Percentiles rank a stretch among this genome's conserved stretches.
Conservation (phyloP, 495 filamentous ascomycete genomes). For the Neurospora cerealis region DNA sequence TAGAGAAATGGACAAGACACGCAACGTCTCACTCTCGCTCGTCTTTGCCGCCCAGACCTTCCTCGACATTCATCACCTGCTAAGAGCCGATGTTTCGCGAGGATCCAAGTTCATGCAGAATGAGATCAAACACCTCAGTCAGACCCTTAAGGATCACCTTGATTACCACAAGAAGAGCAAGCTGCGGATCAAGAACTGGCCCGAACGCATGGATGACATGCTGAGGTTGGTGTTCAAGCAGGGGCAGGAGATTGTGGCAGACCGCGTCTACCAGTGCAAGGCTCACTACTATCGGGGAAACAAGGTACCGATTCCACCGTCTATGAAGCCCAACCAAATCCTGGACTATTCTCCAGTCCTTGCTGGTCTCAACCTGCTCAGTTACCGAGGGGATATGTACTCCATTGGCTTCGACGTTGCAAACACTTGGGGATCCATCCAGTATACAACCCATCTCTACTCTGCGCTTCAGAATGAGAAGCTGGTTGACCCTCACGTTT, state of each 20-base stretch:
- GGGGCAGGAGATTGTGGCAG: conserved; percentile 13
- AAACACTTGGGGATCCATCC: conserved; percentile 28
- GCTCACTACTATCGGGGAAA: not conserved
- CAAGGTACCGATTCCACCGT: not conserved
- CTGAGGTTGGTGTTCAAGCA: conserved; percentile 9
- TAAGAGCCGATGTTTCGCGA: conserved; percentile 8
- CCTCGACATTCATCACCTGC: conserved; percentile 28
- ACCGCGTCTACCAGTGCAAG: conserved; percentile 6
- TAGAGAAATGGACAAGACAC: conserved; percentile 12
- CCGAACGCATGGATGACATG: conserved; percentile 16
- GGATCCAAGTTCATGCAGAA: conserved; percentile 9
- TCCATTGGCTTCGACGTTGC: conserved; percentile 19
- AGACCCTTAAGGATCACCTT: conserved; percentile 19
- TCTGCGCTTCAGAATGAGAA: conserved; percentile 23
- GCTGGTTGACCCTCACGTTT: conserved; percentile 10
- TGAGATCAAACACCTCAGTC: conserved; percentile 10
- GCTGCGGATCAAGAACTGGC: conserved; percentile 19
- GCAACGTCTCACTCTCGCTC: conserved; percentile 17
- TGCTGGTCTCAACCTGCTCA: conserved; percentile 24
- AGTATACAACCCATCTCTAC: conserved; percentile 26
- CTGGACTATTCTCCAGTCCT: conserved; percentile 22
- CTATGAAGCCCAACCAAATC: conserved; percentile 14
- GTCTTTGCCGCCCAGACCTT: conserved; percentile 33
- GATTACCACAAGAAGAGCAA: conserved; percentile 25
- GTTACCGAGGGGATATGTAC: conserved; percentile 15